Conservation (phyloP, 1,139 yeast species). For the Geotrichum phurueaensis region DNA sequence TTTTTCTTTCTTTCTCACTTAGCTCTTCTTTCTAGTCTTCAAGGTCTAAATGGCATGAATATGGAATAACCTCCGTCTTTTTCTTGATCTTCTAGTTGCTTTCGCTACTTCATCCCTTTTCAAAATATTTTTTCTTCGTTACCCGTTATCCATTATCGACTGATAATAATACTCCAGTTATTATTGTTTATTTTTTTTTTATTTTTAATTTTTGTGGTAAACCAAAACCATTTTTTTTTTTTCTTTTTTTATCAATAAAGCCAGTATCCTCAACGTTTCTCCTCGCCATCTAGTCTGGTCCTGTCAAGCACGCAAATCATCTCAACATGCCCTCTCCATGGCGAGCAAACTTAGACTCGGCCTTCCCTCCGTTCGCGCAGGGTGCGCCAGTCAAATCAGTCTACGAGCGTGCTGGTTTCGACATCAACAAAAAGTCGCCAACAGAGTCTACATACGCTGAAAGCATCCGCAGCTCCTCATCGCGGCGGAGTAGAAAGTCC, state of each 20-base stretch:
- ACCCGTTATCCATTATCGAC: not conserved
- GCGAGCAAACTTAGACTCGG: conserved; percentile 30
- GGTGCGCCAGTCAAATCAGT: conserved; percentile 34
- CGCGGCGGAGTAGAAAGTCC: not conserved
- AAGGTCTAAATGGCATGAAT: not conserved
- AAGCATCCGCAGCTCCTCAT: conserved; percentile 1
- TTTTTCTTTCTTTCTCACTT: not conserved
- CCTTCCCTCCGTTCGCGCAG: conserved; percentile 36
- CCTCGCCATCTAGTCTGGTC: not conserved
- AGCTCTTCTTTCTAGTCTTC: not conserved
- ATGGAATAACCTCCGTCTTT: not conserved
- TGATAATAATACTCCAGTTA: not conserved
- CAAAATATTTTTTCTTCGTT: not conserved
- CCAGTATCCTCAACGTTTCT: not conserved
- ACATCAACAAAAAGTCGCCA: conserved; percentile 26
- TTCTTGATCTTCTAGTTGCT: not conserved
- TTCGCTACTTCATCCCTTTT: not conserved
- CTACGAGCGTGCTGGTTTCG: conserved; percentile 41
- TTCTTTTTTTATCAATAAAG: not conserved
- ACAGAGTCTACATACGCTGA: conserved; percentile 3
- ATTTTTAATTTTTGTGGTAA: not conserved
- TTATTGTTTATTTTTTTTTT: not conserved
- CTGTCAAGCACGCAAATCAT: not conserved
- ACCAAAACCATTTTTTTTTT: not conserved
- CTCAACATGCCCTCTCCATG: conserved; percentile 2